Evolutionary conservation across 1,284 basidiomycete genomes (phyloP), one percentile per base, ranked within the genome.

Genomic region (Fomes fomentarius): DNA sequence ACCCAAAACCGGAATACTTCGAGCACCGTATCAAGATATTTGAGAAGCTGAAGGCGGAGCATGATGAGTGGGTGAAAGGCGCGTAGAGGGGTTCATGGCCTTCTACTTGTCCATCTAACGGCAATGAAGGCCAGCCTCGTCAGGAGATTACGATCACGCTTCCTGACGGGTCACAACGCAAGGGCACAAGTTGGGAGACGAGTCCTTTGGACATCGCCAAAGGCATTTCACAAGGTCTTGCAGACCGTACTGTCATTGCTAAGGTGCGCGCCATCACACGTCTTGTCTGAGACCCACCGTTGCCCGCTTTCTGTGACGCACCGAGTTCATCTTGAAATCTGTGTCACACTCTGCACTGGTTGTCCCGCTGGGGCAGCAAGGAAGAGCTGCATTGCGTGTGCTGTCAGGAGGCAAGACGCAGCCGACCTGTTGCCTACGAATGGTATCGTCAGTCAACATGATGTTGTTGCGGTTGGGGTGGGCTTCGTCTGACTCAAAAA

Each of bases 131-230:
- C n/a, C 92, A 96, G 79, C 86, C 92, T 6, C 84, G 93, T 40
- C 82, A 90, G 62, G 84, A 90, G 49, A 97, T 99, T 65, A 81
- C 78, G 8, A 78, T 99, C 68, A 96, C 93, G 2, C 75, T 99
- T 60, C 92, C 87, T 4, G 93, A 98, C 76, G 95, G 96, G 17
- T 88, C 90, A 24, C 81, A 86, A 63, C 82, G 91, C 52, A 85
- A 91, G 62, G 97, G 84, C 25, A 93, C 78, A 52, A 89, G 93
- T 65, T 99, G 93, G 93, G 93, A 98, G 78, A 98, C 97, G n/a
- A 92, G 85, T 57, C 97, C 97, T 0, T 84, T 98, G 85, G 86
- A 92, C 65, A 77, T 99, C 54, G 96, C 96, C 39, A 89, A 89
- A 69, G 86, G 86, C 63, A 83, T 99, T 51, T 91, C 92, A 15